phyloP scores from a whole-genome alignment of 2,329 filamentous ascomycete species.

The Beauveria brongniartii region DNA sequence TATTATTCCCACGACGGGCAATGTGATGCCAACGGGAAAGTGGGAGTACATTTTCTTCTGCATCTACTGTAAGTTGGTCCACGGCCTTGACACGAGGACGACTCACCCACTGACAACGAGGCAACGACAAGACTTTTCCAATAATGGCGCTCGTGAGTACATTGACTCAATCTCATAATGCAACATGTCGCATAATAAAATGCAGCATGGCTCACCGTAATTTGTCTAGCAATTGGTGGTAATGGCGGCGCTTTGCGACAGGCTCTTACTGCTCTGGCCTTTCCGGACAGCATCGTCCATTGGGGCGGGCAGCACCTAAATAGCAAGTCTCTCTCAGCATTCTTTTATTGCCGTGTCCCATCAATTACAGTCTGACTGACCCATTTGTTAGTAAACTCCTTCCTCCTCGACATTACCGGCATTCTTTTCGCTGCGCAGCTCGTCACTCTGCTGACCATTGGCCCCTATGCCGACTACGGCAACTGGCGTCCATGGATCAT shows the following conservation, averaged over 20 bases:
- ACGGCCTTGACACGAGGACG: not conserved
- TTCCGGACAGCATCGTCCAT: constrained; percentile 6
- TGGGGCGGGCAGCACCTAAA: constrained; percentile 9
- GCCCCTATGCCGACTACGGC: constrained; percentile 18
- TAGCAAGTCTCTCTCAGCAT: not conserved
- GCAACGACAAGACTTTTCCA: constrained; percentile 12
- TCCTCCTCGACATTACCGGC: constrained; percentile 17
- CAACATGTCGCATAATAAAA: not conserved
- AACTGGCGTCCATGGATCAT: constrained; percentile 19
- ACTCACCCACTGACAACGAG: not conserved
- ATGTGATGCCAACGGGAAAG: constrained; percentile 12
- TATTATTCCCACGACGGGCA: constrained; percentile 13
- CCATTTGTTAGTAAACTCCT: constrained; percentile 12
- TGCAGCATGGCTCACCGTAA: not conserved
- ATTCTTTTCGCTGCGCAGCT: constrained; percentile 17
- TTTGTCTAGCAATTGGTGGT: constrained; percentile 11
- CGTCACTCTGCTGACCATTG: constrained; percentile 15
- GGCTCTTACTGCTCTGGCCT: constrained; percentile 8
- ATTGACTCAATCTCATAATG: not conserved
- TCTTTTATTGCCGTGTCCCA: no score
- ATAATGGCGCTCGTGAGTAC: constrained; percentile 14
- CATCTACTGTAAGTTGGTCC: constrained; percentile 10
- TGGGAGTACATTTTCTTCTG: constrained; percentile 16
- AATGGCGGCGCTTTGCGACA: constrained; percentile 13
- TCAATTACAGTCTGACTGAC: not conserved